These are phyloP conservation scores for Schoenoplectus triqueter DNA, from an alignment of 202 grass and related monocot genomes.

Conservation along the genomic window DNA sequence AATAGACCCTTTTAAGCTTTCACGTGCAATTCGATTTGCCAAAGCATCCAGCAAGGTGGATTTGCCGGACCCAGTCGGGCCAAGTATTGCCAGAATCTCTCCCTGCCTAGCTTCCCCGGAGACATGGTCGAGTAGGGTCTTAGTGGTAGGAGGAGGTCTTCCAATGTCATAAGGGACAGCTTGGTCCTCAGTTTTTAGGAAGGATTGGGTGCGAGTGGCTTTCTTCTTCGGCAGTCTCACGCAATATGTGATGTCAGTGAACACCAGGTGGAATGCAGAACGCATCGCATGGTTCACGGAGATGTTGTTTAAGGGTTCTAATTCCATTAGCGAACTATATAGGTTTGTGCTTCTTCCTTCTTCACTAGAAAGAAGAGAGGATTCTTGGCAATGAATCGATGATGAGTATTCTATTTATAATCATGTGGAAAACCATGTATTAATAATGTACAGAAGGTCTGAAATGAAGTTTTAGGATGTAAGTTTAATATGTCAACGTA, in stretches of 20 bases:
- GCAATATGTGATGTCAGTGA: not conserved
- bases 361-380: too few relatives aligned
- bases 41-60: constrained; percentile 88
- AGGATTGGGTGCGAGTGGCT: not conserved
- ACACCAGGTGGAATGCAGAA: too few relatives aligned
- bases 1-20: constrained; percentile 63
- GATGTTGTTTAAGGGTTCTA: too few relatives aligned
- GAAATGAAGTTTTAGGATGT: too few relatives aligned
- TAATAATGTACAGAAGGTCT: too few relatives aligned
- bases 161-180: not conserved
- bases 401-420: too few relatives aligned
- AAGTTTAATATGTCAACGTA: too few relatives aligned
- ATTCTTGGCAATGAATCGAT: too few relatives aligned
- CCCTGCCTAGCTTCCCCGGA: constrained; percentile 76
- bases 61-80: constrained; percentile 87
- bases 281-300: too few relatives aligned
- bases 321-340: too few relatives aligned
- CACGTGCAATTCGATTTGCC: constrained; percentile 54
- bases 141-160: not conserved
- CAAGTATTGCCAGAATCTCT: constrained; percentile 72
- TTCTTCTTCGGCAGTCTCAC: constrained; percentile 2
- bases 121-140: constrained; percentile 63
- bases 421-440: too few relatives aligned
- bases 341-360: too few relatives aligned
- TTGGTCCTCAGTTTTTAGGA: not conserved